Conservation (phyloP, 495 filamentous ascomycete species). For the Penicillium steckii region DNA sequence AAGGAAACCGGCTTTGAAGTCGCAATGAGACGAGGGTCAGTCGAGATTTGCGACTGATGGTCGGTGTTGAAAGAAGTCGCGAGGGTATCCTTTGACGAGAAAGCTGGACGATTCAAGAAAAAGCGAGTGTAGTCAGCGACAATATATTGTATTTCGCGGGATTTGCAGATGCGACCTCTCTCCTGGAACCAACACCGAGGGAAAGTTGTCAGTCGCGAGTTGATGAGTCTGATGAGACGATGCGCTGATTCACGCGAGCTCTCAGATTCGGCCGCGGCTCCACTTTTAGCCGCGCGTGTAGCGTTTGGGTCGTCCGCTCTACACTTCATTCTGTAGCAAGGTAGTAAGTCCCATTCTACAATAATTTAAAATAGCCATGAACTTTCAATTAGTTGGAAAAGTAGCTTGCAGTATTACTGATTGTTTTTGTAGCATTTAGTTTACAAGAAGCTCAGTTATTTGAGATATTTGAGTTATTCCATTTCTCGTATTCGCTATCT, state of each 20-base stretch:
- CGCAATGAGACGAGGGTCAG: neutral
- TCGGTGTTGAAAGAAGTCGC: neutral
- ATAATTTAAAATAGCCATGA: no score
- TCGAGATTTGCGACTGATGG: neutral
- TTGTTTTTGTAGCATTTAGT: neutral
- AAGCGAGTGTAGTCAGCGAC: neutral
- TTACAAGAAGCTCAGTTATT: no score
- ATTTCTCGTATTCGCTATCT: conserved; percentile 1
- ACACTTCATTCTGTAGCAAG: no score
- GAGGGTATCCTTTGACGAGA: neutral
- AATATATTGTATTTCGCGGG: neutral
- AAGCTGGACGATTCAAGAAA: neutral
- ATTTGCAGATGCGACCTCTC: neutral
- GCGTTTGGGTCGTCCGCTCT: neutral
- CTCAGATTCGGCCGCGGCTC: conserved; percentile 8
- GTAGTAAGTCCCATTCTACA: no score
- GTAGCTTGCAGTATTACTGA: no score
- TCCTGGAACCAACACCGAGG: neutral
- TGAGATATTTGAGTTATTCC: neutral
- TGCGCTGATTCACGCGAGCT: conserved; percentile 12
- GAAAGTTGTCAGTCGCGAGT: neutral
- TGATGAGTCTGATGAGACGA: conserved; percentile 5
- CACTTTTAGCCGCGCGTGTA: conserved; percentile 14
- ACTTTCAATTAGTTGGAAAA: no score
- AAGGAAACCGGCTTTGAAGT: neutral